Conservation (phyloP, 208 protist species). For the Naegleria fowleri region DNA sequence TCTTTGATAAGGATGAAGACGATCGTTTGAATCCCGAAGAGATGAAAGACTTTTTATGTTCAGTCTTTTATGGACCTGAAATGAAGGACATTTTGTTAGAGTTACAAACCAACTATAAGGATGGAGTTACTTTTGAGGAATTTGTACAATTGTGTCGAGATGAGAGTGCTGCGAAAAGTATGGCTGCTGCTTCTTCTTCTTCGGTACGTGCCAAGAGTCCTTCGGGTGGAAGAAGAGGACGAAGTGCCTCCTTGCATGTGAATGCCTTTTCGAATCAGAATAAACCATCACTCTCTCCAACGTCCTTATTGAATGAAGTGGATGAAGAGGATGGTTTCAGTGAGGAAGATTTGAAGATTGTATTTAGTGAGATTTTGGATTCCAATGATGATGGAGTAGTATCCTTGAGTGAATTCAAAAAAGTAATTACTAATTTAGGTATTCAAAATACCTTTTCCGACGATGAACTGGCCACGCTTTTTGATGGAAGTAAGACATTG, state of each 20-base stretch:
- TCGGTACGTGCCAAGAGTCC: neutral
- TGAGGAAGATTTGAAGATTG: neutral
- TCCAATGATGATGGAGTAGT: neutral
- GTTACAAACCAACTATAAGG: neutral
- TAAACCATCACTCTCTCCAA: neutral
- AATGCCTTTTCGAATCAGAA: neutral
- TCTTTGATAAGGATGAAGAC: neutral
- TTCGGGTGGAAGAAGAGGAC: neutral
- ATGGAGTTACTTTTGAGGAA: neutral
- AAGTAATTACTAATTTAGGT: neutral
- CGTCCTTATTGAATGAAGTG: neutral
- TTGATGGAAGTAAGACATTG: neutral
- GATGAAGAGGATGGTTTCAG: neutral
- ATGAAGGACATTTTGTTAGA: neutral
- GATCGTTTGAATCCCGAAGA: neutral
- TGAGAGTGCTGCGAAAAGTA: neutral
- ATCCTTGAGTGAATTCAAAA: neutral
- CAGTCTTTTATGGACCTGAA: neutral
- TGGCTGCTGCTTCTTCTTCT: neutral
- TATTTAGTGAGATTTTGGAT: neutral
- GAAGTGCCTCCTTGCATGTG: neutral
- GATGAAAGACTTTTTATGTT: neutral
- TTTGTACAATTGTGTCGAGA: neutral
- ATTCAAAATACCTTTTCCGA: neutral
- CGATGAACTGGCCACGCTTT: neutral